These are phyloP conservation scores for Pseudophaeomoniella oleicola DNA, from an alignment of 2,329 filamentous ascomycete species.

Conservation along the genomic window DNA sequence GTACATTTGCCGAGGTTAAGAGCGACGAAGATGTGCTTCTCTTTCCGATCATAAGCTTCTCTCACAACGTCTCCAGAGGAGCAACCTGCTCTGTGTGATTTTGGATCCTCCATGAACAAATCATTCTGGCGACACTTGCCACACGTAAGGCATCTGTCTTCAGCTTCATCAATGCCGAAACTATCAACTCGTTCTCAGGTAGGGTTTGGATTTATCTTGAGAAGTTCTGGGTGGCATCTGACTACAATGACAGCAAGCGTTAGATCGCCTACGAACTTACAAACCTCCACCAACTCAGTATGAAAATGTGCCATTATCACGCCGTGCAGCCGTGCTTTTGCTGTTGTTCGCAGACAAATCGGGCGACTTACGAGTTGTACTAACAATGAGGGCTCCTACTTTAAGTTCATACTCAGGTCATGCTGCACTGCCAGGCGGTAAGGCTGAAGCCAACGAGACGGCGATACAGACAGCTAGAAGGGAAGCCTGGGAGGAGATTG, in stretches of 20 bases:
- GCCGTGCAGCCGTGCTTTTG: conserved; percentile 75
- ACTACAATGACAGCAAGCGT: conserved; percentile 30
- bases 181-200: neutral
- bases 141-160: neutral
- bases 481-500: conserved; percentile 88
- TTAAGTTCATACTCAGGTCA: conserved; percentile 61
- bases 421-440: conserved; percentile 73
- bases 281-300: conserved; percentile 43
- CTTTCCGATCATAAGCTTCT: too few species aligned
- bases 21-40: too few species aligned
- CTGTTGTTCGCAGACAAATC: conserved; percentile 72
- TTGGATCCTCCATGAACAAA: neutral
- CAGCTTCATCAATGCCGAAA: neutral
- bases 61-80: too few species aligned
- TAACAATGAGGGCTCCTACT: conserved; percentile 46
- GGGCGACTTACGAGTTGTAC: conserved; percentile 58
- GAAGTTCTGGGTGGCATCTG: too few species aligned
- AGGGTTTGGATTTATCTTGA: too few species aligned
- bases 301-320: conserved; percentile 39
- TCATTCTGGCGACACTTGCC: neutral
- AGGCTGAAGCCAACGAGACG: conserved; percentile 37
- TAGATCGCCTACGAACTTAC: conserved; percentile 42
- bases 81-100: too few species aligned
- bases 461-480: conserved; percentile 70
- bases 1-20: too few species aligned